Evolutionary conservation across 1,284 basidiomycete species (phyloP).

Genomic region (Leccinum subfulvum): DNA sequence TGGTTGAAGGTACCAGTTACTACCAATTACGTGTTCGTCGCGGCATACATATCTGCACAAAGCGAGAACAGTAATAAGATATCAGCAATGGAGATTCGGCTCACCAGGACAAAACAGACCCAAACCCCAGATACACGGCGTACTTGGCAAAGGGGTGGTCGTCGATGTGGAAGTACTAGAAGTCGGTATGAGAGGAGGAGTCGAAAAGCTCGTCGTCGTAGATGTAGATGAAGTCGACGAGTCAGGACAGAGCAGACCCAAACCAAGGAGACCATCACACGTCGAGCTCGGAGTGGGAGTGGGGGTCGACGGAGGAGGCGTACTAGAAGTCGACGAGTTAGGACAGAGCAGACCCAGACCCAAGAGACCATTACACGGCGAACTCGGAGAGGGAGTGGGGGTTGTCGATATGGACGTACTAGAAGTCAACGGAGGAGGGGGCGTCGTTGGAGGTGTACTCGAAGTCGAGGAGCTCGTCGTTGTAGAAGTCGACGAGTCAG

Average conservation of each 20-base stretch:
- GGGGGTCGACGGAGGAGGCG: background rate
- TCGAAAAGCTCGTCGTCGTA: too few species aligned
- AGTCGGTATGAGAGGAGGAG: background rate
- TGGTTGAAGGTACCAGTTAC: too few species aligned
- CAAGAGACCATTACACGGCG: background rate
- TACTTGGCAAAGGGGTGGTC: background rate
- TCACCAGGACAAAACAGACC: background rate
- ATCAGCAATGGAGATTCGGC: background rate
- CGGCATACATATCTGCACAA: too few species aligned
- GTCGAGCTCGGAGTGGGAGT: background rate
- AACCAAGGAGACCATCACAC: background rate
- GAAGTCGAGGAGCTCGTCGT: background rate
- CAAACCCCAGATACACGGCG: background rate
- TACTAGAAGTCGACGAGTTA: conserved; percentile 1
- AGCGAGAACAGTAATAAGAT: too few species aligned
- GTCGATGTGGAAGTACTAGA: background rate
- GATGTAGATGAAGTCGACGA: background rate
- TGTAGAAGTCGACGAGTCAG: background rate
- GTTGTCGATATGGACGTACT: background rate
- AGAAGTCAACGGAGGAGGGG: background rate
- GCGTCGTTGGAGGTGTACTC: background rate
- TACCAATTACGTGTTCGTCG: too few species aligned
- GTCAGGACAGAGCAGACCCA: background rate
- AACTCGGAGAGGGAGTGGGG: background rate
- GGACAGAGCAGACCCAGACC: conserved; percentile 15